A percentile compares a stretch with the other conserved stretches of the same genome.
phyloP scores from a whole-genome alignment of 75 land plant genomes.

The Selaginella tamariscina region DNA sequence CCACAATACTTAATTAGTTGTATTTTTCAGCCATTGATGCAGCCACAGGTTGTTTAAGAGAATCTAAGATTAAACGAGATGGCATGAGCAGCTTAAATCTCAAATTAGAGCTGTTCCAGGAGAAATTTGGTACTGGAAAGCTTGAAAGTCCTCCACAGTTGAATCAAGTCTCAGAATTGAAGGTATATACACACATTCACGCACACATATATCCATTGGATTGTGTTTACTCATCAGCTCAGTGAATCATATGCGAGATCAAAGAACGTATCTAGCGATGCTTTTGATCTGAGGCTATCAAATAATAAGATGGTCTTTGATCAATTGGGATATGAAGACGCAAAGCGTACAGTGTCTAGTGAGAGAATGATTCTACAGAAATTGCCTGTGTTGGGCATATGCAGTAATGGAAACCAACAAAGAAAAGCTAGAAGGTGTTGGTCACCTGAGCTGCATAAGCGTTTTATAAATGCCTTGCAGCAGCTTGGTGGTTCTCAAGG shows the following conservation, averaged over 20 bases:
- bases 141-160: not conserved
- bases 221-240: not conserved
- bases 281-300: not conserved
- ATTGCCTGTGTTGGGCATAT: not conserved
- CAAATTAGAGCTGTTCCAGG: not conserved
- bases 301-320: not conserved
- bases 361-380: not conserved
- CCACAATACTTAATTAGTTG: not conserved
- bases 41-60: not conserved
- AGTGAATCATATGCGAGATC: not conserved
- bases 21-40: not conserved
- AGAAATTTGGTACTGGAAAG: not conserved
- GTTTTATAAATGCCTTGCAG: slow-evolving; percentile 45
- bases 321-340: not conserved
- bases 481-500: slow-evolving; percentile 59
- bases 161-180: not conserved
- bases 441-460: slow-evolving; percentile 51
- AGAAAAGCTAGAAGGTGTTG: slow-evolving; percentile 35
- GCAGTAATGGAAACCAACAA: not conserved
- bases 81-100: not conserved
- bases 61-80: not conserved
- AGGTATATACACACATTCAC: not conserved
- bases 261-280: not conserved
- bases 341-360: not conserved
- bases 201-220: not conserved